A percentile compares a stretch with the other conserved stretches of the same genome.
These are phyloP conservation scores for Pholiota microspora DNA, from an alignment of 768 basidiomycete species.

Conservation along the genomic window DNA sequence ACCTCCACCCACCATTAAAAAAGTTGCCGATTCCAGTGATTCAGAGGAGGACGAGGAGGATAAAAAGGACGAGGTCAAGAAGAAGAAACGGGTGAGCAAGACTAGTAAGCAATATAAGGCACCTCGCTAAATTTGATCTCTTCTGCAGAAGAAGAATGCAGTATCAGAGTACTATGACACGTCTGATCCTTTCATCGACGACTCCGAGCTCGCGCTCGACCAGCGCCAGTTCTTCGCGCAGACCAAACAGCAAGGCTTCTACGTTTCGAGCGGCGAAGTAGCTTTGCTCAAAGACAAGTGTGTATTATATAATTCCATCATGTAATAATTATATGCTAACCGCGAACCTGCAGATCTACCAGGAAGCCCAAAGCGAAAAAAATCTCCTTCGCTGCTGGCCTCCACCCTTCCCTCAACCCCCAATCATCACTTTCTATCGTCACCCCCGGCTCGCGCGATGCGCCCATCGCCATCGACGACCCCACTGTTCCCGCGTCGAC, in stretches of 20 bases:
- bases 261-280: conserved; percentile 86
- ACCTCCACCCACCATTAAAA: conserved; percentile 44
- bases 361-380: conserved; percentile 76
- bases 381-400: conserved; percentile 25
- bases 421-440: background rate
- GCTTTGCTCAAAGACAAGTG: conserved; percentile 79
- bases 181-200: conserved; percentile 94
- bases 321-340: no score
- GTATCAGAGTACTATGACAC: conserved; percentile 86
- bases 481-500: background rate
- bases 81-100: conserved; percentile 3
- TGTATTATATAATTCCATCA: no score
- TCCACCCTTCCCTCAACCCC: conserved; percentile 16
- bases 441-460: conserved; percentile 40
- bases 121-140: background rate
- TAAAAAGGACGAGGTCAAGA: conserved; percentile 29
- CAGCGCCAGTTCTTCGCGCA: conserved; percentile 88
- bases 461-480: conserved; percentile 46
- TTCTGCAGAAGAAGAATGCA: conserved; percentile 41
- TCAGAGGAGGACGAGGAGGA: conserved; percentile 46
- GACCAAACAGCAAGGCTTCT: conserved; percentile 92
- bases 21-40: conserved; percentile 48
- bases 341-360: conserved; percentile 54
- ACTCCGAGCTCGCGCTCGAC: conserved; percentile 89
- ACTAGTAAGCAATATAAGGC: background rate